phyloP scores from a whole-genome alignment of 2,329 filamentous ascomycete species.

The Ophiosphaerella narmari region DNA sequence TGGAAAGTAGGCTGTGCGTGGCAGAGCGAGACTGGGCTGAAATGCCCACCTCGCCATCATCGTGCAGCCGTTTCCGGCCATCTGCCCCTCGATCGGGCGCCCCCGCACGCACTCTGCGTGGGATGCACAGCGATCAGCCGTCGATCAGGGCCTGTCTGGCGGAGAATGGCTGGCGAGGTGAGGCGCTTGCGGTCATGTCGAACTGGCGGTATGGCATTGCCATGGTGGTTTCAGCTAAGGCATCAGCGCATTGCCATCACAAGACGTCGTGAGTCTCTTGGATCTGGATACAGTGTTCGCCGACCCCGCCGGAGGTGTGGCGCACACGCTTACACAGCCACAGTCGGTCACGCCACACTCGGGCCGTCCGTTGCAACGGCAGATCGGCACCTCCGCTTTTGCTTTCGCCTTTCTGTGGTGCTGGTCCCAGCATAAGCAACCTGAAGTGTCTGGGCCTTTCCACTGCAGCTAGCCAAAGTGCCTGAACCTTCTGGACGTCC shows the following conservation, averaged over 20 bases:
- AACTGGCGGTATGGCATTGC: background rate
- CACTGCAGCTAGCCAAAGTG: too few relatives aligned
- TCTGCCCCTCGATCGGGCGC: conserved; percentile 3
- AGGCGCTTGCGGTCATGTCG: too few relatives aligned
- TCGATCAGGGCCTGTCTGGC: conserved; percentile 4
- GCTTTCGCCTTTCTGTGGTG: too few relatives aligned
- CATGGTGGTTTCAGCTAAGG: background rate
- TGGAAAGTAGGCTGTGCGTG: conserved; percentile 19
- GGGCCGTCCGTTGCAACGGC: too few relatives aligned
- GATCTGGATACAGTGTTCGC: too few relatives aligned
- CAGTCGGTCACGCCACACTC: too few relatives aligned
- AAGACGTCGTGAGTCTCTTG: background rate
- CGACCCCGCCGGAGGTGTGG: too few relatives aligned
- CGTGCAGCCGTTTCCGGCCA: conserved; percentile 11
- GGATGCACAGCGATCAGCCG: background rate
- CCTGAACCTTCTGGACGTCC: too few relatives aligned
- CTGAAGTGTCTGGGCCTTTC: too few relatives aligned
- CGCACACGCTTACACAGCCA: too few relatives aligned
- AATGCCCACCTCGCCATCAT: conserved; percentile 17
- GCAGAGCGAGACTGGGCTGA: conserved; percentile 18
- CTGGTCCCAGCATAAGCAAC: too few relatives aligned
- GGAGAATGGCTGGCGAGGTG: background rate
- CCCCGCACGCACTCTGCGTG: conserved; percentile 1
- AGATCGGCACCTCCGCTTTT: too few relatives aligned
- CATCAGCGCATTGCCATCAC: background rate